Conservation (phyloP, 805 yeast genomes). For the Suhomyces faveliae region DNA sequence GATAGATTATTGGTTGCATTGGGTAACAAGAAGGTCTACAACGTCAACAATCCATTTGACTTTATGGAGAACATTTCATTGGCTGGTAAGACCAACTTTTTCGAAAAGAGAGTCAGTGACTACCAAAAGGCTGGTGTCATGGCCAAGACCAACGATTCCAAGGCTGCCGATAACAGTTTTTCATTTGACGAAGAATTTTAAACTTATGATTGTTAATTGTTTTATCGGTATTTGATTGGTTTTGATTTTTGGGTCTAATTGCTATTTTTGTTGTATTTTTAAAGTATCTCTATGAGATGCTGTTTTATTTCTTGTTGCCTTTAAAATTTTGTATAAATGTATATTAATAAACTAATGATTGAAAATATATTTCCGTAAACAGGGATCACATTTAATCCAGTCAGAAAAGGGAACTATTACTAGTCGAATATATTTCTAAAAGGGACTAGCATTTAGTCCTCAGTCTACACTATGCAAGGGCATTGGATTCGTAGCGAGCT, state of each 20-base stretch:
- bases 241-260: neutral
- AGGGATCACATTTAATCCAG: no score
- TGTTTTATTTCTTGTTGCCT: slow-evolving; percentile 6
- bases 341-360: neutral
- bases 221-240: slow-evolving; percentile 1
- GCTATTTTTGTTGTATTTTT: slow-evolving; percentile 1
- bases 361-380: neutral
- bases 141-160: slow-evolving; percentile 62
- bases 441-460: no score
- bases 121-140: slow-evolving; percentile 99
- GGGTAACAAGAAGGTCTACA: slow-evolving; percentile 87
- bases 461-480: no score
- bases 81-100: slow-evolving; percentile 98
- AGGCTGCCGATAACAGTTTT: slow-evolving; percentile 55
- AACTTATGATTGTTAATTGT: slow-evolving; percentile 4
- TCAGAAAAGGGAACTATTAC: no score
- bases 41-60: slow-evolving; percentile 91
- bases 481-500: neutral
- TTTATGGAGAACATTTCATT: slow-evolving; percentile 98
- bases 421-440: no score
- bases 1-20: slow-evolving; percentile 89
- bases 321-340: slow-evolving; percentile 5
- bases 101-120: slow-evolving; percentile 97
- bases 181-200: slow-evolving; percentile 93
- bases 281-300: neutral